Conservation (phyloP, 1,284 basidiomycete genomes). For the Rhizopogon hawkerae region DNA sequence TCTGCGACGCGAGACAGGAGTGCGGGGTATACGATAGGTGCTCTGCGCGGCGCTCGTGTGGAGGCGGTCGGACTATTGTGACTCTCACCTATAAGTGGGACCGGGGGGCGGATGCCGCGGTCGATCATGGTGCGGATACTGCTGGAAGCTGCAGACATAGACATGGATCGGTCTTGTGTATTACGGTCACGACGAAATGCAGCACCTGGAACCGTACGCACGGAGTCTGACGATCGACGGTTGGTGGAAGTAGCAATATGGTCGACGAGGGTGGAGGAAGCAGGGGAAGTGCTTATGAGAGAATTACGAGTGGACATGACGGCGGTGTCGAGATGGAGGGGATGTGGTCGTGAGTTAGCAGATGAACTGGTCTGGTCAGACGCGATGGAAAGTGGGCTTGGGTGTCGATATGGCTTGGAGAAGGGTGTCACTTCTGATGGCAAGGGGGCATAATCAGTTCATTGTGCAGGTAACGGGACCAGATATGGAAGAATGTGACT, state of each 20-base stretch:
- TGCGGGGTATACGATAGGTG: constrained; percentile 89
- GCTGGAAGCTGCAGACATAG: constrained; percentile 58
- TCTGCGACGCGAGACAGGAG: constrained; percentile 91
- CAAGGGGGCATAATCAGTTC: constrained; percentile 21
- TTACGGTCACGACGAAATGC: constrained; percentile 46
- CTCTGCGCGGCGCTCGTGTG: constrained; percentile 34
- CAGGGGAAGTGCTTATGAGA: constrained; percentile 42
- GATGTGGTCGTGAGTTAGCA: constrained; percentile 32
- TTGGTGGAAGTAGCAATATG: constrained; percentile 24
- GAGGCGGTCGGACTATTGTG: constrained; percentile 46
- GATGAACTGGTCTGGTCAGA: constrained; percentile 18
- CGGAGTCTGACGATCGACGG: constrained; percentile 50
- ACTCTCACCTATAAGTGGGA: constrained; percentile 29
- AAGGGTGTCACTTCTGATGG: constrained; percentile 20
- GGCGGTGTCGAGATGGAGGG: constrained; percentile 42
- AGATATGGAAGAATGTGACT: constrained; percentile 23
- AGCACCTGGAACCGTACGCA: constrained; percentile 39
- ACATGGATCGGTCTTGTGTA: constrained; percentile 62
- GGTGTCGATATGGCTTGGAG: constrained; percentile 27
- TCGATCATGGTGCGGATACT: constrained; percentile 30
- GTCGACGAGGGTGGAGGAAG: constrained; percentile 44
- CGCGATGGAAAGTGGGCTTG: constrained; percentile 27
- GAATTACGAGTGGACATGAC: constrained; percentile 31
- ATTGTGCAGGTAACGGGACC: constrained; percentile 20
- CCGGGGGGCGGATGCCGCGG: constrained; percentile 33